Percentiles rank a stretch among this genome's conserved stretches.
phyloP scores from a whole-genome alignment of 805 yeast species.

The Yarrowia porcina region DNA sequence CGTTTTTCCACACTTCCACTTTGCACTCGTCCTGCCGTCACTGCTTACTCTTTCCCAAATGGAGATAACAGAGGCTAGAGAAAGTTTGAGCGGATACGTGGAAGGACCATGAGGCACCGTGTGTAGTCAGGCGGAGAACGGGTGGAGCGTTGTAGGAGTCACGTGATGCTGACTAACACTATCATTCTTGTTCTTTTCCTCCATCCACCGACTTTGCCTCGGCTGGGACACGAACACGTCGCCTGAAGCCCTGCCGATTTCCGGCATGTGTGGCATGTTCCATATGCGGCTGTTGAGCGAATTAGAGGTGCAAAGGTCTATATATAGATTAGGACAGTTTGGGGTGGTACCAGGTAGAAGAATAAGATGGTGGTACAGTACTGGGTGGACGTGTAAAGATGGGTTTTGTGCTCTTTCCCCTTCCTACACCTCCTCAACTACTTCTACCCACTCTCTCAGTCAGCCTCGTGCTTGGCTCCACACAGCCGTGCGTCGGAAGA shows the following conservation, averaged over 20 bases:
- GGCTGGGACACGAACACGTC: not conserved
- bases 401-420: no score
- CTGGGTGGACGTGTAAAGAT: no score
- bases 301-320: not conserved
- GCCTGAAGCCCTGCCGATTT: not conserved
- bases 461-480: not conserved
- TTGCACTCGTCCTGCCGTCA: not conserved
- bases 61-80: slow-evolving; percentile 1
- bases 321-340: not conserved
- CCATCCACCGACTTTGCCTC: not conserved
- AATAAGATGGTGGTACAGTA: no score
- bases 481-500: not conserved
- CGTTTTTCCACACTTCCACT: not conserved
- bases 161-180: no score
- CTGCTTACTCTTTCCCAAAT: slow-evolving; percentile 9
- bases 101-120: no score
- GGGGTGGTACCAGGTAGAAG: no score
- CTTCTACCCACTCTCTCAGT: no score
- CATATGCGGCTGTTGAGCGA: slow-evolving; percentile 10
- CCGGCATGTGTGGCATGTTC: slow-evolving; percentile 20
- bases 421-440: no score
- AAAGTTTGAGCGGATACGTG: no score
- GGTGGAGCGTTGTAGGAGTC: no score
- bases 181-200: no score
- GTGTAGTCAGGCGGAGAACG: no score